Base-by-base conservation (phyloP, 1,284 basidiomycete species). In the Trametes polyzona region DNA sequence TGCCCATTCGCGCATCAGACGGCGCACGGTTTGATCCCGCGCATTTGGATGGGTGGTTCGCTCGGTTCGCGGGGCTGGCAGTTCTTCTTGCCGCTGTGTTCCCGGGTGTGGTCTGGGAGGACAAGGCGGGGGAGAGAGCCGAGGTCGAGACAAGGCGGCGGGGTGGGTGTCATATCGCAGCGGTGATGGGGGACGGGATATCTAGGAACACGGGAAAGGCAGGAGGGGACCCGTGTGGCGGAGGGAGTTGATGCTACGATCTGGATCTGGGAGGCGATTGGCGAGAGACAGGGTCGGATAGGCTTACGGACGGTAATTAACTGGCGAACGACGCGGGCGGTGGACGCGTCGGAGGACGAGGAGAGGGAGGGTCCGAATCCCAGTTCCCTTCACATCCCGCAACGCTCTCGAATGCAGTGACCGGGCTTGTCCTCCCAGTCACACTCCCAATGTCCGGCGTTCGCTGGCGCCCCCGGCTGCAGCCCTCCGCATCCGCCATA, bases 231-330 rank as follows among this genome's bases (percentile, higher is more conserved):
- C 57, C 16, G 21, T 24, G 26, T 16, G 32, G 24, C 24, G 57
- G 61, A 50, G 43, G 24, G 39, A 33, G 35, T 12, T 44, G 55
- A 27, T 41, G 47, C 19, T 54, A 60, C 46, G 58, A 60, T 60
- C 36, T 26, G 50, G 29, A 60, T 60, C 58, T 60, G 40, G 48
- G 19, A 41, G 16, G 26, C 16, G 59, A 54, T 54, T 47, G 41
- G 42, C 30, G 53, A 52, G 23, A 17, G 17, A 14, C 50, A 46
- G 44, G 49, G 44, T 41, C 43, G 30, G 44, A 37, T 51, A 41
- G 47, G 29, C 53, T 26, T 35, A 36, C 36, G 44, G 37, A 48
- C 53, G 53, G 53, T 55, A 43, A 55, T 55, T 55, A 55, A 48
- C 46, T 43, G 39, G 23, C 30, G 43, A n/a, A n/a, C n/a, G n/a